Percentiles rank a stretch among this genome's conserved stretches.
Evolutionary conservation across 306 rosid genomes (phyloP).

Genomic region (Cicer judaicum): DNA sequence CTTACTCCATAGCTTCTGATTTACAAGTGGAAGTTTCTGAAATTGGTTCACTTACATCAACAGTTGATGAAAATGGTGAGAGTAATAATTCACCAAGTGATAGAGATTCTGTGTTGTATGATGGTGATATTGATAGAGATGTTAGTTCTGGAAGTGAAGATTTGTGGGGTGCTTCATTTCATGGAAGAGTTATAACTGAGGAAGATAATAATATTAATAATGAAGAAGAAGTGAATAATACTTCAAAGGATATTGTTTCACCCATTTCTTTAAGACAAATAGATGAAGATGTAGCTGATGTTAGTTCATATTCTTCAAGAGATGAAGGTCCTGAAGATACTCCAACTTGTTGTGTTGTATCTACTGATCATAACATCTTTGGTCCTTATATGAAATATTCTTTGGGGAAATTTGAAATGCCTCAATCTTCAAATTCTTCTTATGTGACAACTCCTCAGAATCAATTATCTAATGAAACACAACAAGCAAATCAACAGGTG

Average conservation of each 20-base stretch:
- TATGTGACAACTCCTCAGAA: slow-evolving; percentile 33
- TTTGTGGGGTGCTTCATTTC: slow-evolving; percentile 53
- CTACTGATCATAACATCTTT: slow-evolving; percentile 33
- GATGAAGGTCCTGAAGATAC: slow-evolving; percentile 41
- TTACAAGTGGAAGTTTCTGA: slow-evolving; percentile 96
- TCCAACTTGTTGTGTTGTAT: slow-evolving; percentile 29
- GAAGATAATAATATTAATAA: slow-evolving; percentile 17
- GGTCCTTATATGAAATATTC: slow-evolving; percentile 33
- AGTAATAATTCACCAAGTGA: slow-evolving; percentile 58
- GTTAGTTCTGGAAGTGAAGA: slow-evolving; percentile 53
- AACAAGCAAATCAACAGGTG: slow-evolving; percentile 49
- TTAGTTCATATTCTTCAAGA: slow-evolving; percentile 43
- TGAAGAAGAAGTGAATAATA: too few species aligned
- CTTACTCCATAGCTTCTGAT: slow-evolving; percentile 88
- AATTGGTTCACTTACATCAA: slow-evolving; percentile 67
- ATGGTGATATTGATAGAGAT: slow-evolving; percentile 69
- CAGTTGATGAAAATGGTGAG: slow-evolving; percentile 58
- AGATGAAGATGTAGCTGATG: slow-evolving; percentile 47
- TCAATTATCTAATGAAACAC: slow-evolving; percentile 40
- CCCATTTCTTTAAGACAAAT: slow-evolving; percentile 18
- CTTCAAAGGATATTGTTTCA: slow-evolving; percentile 37
- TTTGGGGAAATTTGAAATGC: slow-evolving; percentile 40
- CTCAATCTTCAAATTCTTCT: slow-evolving; percentile 44
- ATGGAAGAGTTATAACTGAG: slow-evolving; percentile 30
- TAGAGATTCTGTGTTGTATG: slow-evolving; percentile 59